phyloP scores from a whole-genome alignment of 192 early-diverging fungal genomes.

The Coemansia sp. region DNA sequence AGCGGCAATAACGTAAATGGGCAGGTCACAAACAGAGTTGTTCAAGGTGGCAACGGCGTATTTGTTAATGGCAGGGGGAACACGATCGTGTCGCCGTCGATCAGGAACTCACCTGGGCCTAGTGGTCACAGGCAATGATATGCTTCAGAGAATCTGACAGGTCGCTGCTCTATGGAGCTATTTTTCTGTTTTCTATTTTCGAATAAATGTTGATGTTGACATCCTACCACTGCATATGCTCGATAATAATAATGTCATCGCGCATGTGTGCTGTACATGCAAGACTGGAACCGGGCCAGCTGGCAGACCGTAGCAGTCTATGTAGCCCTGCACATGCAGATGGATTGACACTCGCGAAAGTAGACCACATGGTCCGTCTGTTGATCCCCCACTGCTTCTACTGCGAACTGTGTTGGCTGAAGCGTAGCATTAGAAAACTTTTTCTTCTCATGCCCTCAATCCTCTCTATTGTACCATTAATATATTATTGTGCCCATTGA shows the following conservation, averaged over 20 bases:
- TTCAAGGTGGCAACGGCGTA: slow-evolving; percentile 21
- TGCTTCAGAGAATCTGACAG: neutral
- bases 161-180: neutral
- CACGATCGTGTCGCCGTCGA: slow-evolving; percentile 7
- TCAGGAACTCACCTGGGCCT: neutral
- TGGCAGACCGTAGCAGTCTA: neutral
- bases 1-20: slow-evolving; percentile 32
- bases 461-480: neutral
- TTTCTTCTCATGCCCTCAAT: neutral
- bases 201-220: neutral
- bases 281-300: neutral
- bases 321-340: neutral
- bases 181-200: neutral
- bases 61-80: slow-evolving; percentile 34
- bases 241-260: neutral
- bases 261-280: neutral
- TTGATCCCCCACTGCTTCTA: neutral
- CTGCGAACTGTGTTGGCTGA: neutral
- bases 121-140: neutral
- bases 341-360: neutral
- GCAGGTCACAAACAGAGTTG: slow-evolving; percentile 6
- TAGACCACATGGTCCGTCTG: neutral
- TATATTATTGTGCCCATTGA: neutral
- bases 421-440: neutral
- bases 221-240: neutral